Percentiles rank a stretch among this genome's conserved stretches.
These are phyloP conservation scores for Tarenaya hassleriana DNA, from an alignment of 345 rosid species.

Conservation along the genomic window DNA sequence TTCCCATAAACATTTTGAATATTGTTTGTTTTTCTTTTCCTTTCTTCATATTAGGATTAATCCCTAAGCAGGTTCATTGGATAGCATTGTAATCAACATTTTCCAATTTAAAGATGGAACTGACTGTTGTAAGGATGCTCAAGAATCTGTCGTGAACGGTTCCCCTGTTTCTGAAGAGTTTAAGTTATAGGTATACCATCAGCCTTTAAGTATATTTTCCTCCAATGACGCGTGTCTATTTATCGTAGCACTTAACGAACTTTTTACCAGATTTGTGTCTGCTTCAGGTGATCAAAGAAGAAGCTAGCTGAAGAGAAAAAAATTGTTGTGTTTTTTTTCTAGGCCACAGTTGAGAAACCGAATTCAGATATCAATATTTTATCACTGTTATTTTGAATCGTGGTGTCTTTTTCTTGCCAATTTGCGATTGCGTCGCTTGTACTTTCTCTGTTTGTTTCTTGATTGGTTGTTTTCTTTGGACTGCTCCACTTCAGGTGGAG, in stretches of 20 bases:
- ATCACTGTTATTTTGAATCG: too few relatives aligned
- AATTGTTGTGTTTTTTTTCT: slow-evolving; percentile 81
- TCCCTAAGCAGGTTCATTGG: too few relatives aligned
- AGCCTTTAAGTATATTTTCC: background rate
- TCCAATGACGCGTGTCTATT: too few relatives aligned
- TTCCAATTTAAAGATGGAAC: slow-evolving; percentile 71
- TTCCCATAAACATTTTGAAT: too few relatives aligned
- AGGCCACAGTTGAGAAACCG: slow-evolving; percentile 70
- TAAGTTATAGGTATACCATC: slow-evolving; percentile 55
- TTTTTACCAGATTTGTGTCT: background rate
- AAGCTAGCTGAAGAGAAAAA: slow-evolving; percentile 97
- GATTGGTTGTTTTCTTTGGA: slow-evolving; percentile 9
- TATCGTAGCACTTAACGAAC: background rate
- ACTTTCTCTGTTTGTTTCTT: background rate
- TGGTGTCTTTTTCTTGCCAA: too few relatives aligned
- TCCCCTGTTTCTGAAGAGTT: slow-evolving; percentile 66
- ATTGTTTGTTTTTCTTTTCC: too few relatives aligned
- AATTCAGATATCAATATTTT: too few relatives aligned
- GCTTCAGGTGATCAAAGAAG: slow-evolving; percentile 63
- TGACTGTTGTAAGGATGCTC: slow-evolving; percentile 82
- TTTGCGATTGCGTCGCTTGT: background rate
- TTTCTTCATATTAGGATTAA: too few relatives aligned
- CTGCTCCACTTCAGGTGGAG: slow-evolving; percentile 95
- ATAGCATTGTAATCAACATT: too few relatives aligned
- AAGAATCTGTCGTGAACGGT: slow-evolving; percentile 73